Evolutionary conservation across 1,284 basidiomycete species (phyloP).

Genomic region (Pseudozyma pruni): DNA sequence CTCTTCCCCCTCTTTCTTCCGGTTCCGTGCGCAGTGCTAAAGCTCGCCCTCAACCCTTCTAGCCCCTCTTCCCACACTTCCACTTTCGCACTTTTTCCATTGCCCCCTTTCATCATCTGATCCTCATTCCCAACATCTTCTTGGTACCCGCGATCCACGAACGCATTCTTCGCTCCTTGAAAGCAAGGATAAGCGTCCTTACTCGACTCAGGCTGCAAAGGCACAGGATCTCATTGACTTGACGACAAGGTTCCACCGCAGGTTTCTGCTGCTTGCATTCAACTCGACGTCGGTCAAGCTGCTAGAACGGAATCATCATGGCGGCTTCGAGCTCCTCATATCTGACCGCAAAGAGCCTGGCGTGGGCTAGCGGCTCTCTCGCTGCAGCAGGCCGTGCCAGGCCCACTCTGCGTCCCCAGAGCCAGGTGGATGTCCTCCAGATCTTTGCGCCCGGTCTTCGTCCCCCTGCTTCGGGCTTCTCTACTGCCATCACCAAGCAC

Average conservation of each 20-base stretch:
- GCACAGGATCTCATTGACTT: conserved; percentile 6
- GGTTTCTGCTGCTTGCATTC: background rate
- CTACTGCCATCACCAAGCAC: conserved; percentile 45
- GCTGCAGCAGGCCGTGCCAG: conserved; percentile 33
- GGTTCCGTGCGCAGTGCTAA: conserved; percentile 23
- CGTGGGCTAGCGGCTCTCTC: conserved; percentile 44
- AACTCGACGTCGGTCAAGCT: background rate
- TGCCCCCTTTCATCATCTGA: background rate
- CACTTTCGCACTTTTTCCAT: background rate
- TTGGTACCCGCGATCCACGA: too few species aligned
- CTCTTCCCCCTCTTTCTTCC: conserved; percentile 30
- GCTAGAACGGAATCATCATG: conserved; percentile 17
- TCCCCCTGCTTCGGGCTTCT: conserved; percentile 16
- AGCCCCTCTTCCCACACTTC: background rate
- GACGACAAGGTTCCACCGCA: too few species aligned
- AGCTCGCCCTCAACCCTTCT: conserved; percentile 13
- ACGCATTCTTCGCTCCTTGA: too few species aligned
- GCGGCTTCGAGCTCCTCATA: conserved; percentile 33
- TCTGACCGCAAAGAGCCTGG: conserved; percentile 35
- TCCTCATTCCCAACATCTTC: too few species aligned
- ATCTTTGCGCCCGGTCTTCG: conserved; percentile 48
- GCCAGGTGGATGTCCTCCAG: conserved; percentile 46
- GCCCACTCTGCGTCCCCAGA: conserved; percentile 21
- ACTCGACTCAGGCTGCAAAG: too few species aligned
- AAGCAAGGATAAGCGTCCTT: too few species aligned